Base-by-base conservation (phyloP, 345 rosid species). In the Mangifera indica region DNA sequence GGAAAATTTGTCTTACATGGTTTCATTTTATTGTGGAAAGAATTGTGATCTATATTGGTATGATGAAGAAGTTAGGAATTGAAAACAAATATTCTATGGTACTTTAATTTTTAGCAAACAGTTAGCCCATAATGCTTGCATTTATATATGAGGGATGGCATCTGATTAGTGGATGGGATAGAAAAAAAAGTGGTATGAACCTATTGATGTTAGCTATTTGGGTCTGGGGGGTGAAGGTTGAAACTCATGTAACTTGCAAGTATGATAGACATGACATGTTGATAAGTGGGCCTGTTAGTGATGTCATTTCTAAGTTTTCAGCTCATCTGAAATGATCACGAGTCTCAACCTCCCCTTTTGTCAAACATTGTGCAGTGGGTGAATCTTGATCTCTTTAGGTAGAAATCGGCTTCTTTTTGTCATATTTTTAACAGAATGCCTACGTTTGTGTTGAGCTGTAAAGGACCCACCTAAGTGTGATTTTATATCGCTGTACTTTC, bases 81-180 rank as follows among this genome's bases (percentile, higher is more conserved):
- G 42, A 6, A 37, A 54, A 22, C 21, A 37, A 22, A 56, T 54
- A 37, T 21, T 8, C 52, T 24, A 46, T 44, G 34, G 18, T 22
- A 20, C 15, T 45, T 37, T 7, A 37, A 37, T 45, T 10, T 18
- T 63, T 21, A 45, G 26, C 10, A 51, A 51, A 29, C 34, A 54
- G 14, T 55, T 68, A 54, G 22, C 62, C 11, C 22, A 24, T 17
- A 24, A 37, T 49, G 21, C 21, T 12, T 52, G 20, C 22, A 12
- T 68, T 8, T 29, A 37, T 68, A 3, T 3, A 8, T 37, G 57
- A 40, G 51, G 5, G 34, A 0, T 53, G 72, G 5, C 11, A 34
- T 67, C 55, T 53, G 26, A 67, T 67, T 18, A 53, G 71, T 67
- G 9, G 60, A 32, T 34, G 10, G 12, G 17, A 53, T 67, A 67